phyloP scores from a whole-genome alignment of 2,329 filamentous ascomycete species.

The Curvularia eragrostidis region DNA sequence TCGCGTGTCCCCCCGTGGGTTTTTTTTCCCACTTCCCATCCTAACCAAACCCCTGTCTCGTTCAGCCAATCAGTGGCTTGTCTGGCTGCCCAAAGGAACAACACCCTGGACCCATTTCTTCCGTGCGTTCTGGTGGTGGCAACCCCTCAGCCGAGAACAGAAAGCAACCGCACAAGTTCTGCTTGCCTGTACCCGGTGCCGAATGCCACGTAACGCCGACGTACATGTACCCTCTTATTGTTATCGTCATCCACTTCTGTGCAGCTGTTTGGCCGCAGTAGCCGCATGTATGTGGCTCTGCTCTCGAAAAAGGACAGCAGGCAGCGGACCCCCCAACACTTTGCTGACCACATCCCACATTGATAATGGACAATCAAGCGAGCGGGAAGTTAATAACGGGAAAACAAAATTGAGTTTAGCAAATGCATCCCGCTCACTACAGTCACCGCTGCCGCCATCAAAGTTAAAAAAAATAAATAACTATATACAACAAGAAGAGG shows the following conservation, averaged over 20 bases:
- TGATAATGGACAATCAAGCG: not conserved
- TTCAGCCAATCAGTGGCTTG: not conserved
- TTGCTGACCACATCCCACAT: not conserved
- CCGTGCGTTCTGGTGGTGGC: constrained; percentile 7
- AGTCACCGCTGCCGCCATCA: not conserved
- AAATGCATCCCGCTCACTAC: not conserved
- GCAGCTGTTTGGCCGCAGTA: constrained; percentile 6
- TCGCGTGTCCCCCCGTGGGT: constrained; percentile 5
- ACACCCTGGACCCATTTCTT: constrained; percentile 18
- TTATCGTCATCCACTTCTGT: not conserved
- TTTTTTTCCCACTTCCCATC: not conserved
- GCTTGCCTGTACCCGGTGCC: constrained; percentile 8
- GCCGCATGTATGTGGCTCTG: not conserved
- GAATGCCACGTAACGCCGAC: constrained; percentile 11
- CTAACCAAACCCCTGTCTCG: not conserved
- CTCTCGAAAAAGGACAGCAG: not conserved
- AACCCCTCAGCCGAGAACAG: not conserved
- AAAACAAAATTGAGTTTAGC: not conserved
- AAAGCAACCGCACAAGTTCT: not conserved
- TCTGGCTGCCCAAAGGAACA: constrained; percentile 7
- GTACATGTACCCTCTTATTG: constrained; percentile 7
- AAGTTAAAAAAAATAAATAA: not conserved
- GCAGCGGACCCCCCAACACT: not conserved
- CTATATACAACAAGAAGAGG: not conserved
- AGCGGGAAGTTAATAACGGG: not conserved